A percentile compares a stretch with the other conserved stretches of the same genome.
Evolutionary conservation across 106 monocot genomes (phyloP).

Genomic region (Iris macrosiphon): DNA sequence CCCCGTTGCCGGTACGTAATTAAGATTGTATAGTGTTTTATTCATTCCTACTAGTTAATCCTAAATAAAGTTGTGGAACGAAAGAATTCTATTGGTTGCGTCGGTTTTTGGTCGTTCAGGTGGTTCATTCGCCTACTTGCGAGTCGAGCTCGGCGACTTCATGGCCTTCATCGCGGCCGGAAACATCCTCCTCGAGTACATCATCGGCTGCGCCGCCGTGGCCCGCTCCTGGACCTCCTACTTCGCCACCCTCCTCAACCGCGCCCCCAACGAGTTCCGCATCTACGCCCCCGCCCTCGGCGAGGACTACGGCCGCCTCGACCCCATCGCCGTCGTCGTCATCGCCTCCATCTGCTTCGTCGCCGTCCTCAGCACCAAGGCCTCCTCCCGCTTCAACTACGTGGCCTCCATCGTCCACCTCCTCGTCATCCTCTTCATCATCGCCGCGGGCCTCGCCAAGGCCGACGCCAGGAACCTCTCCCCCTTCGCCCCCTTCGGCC

Average conservation of each 20-base stretch:
- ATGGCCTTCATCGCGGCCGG: slow-evolving; percentile 81
- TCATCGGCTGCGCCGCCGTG: slow-evolving; percentile 76
- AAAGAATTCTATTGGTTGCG: too few species aligned
- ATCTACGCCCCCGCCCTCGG: slow-evolving; percentile 43
- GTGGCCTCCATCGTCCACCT: slow-evolving; percentile 61
- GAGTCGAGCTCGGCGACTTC: slow-evolving; percentile 1
- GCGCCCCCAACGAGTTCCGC: slow-evolving; percentile 64
- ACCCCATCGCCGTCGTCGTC: slow-evolving; percentile 71
- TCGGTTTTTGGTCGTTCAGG: too few species aligned
- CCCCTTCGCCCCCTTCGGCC: slow-evolving; percentile 48
- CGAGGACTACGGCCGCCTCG: slow-evolving; percentile 50
- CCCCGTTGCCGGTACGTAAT: not conserved
- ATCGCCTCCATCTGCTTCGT: slow-evolving; percentile 38
- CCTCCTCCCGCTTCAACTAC: slow-evolving; percentile 76
- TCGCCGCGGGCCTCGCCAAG: slow-evolving; percentile 59
- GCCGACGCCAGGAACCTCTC: slow-evolving; percentile 43
- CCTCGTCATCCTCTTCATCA: slow-evolving; percentile 57
- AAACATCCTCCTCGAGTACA: slow-evolving; percentile 80
- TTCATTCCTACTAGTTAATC: too few species aligned
- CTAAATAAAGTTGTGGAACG: too few species aligned
- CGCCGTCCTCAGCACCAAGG: slow-evolving; percentile 60
- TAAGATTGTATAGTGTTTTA: not conserved
- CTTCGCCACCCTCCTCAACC: slow-evolving; percentile 69
- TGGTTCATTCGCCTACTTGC: slow-evolving; percentile 6
- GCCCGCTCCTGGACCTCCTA: slow-evolving; percentile 83